Conservation (phyloP, 495 filamentous ascomycete species). For the Xylaria curta region DNA sequence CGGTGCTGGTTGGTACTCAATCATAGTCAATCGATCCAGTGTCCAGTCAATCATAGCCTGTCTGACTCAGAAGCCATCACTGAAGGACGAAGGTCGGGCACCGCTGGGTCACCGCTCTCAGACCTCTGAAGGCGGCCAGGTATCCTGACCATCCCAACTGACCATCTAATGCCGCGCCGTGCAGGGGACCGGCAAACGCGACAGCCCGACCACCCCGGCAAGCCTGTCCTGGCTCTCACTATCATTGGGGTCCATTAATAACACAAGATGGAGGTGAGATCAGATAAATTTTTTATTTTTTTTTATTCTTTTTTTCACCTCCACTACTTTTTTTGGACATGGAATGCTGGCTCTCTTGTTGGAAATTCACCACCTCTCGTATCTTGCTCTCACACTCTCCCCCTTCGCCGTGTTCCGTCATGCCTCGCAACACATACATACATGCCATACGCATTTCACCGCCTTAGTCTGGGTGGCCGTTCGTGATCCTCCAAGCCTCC, state of each 20-base stretch:
- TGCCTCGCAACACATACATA: constrained; percentile 27
- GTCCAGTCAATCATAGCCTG: neutral
- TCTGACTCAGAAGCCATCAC: constrained; percentile 41
- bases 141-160: constrained; percentile 23
- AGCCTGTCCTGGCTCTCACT: constrained; percentile 14
- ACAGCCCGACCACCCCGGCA: constrained; percentile 26
- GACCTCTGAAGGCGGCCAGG: constrained; percentile 23
- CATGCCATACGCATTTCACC: constrained; percentile 24
- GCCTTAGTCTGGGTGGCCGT: constrained; percentile 23
- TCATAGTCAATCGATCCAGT: constrained; percentile 21
- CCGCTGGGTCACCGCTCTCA: constrained; percentile 31
- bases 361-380: constrained; percentile 11
- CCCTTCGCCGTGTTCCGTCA: constrained; percentile 3
- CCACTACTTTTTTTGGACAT: constrained; percentile 15
- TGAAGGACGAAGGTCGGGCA: constrained; percentile 32
- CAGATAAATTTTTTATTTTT: neutral
- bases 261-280: constrained; percentile 31
- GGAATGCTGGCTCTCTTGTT: constrained; percentile 13
- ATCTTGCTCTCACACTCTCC: neutral
- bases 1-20: constrained; percentile 13
- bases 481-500: constrained; percentile 7
- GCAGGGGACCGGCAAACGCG: constrained; percentile 20
- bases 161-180: constrained; percentile 25
- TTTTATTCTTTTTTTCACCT: constrained; percentile 9
- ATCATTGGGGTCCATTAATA: constrained; percentile 15